A percentile compares a stretch with the other conserved stretches of the same genome.
Conservation (phyloP, 305 asterid species). For the Euphrasia arctica region DNA sequence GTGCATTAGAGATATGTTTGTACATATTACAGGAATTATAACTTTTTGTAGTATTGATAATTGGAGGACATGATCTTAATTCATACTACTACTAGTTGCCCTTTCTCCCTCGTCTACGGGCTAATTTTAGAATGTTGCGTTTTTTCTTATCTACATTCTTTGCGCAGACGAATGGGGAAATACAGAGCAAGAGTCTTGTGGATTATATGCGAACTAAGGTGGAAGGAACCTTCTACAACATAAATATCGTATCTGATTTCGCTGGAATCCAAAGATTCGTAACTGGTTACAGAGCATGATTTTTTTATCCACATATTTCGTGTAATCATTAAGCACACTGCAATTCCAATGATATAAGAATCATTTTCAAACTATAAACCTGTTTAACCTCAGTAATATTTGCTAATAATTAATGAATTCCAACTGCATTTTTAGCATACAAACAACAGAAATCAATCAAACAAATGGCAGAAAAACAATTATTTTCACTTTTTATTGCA, state of each 20-base stretch:
- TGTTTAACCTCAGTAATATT: too few relatives aligned
- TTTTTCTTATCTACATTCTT: constrained; percentile 18
- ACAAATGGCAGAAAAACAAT: neutral
- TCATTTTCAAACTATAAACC: too few relatives aligned
- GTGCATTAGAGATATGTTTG: neutral
- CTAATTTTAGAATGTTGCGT: neutral
- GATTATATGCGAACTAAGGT: constrained; percentile 44
- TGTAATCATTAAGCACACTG: too few relatives aligned
- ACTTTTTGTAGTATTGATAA: too few relatives aligned
- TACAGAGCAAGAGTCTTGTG: constrained; percentile 57
- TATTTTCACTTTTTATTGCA: constrained; percentile 12
- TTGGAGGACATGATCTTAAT: neutral
- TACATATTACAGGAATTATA: too few relatives aligned
- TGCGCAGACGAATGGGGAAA: constrained; percentile 81
- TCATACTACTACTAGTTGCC: neutral
- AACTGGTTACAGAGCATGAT: constrained; percentile 5
- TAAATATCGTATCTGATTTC: constrained; percentile 53
- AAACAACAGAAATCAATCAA: neutral
- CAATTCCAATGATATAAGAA: too few relatives aligned
- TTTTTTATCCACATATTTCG: too few relatives aligned
- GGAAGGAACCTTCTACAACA: constrained; percentile 48
- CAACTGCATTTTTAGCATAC: too few relatives aligned
- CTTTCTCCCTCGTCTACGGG: neutral
- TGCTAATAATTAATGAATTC: too few relatives aligned
- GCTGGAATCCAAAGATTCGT: constrained; percentile 76